Evolutionary conservation across 306 rosid genomes (phyloP).

Genomic region (Clitoria ternatea): DNA sequence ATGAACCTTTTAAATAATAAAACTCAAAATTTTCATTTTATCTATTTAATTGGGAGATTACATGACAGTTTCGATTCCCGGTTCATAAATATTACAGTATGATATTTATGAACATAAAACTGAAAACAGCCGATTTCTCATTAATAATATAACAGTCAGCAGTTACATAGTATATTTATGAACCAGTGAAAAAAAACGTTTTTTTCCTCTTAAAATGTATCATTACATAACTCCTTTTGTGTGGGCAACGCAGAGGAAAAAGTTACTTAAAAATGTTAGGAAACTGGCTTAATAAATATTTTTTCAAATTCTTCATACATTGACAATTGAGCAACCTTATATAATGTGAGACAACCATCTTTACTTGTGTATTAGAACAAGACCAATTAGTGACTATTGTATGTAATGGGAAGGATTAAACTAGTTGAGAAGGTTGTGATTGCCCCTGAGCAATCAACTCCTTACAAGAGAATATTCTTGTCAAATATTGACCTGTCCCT

Average conservation of each 20-base stretch:
- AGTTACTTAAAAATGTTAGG: not conserved
- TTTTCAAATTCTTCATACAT: not conserved
- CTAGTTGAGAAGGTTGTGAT: constrained; percentile 45
- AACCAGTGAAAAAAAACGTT: not conserved
- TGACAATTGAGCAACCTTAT: not conserved
- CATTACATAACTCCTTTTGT: not conserved
- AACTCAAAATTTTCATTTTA: too few relatives aligned
- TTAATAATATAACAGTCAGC: not conserved
- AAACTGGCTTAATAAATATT: constrained; percentile 4
- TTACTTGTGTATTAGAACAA: not conserved
- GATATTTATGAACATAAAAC: too few relatives aligned
- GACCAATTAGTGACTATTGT: not conserved
- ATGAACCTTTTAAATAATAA: too few relatives aligned
- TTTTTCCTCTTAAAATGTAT: not conserved
- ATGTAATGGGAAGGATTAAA: constrained; percentile 29
- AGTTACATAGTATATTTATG: not conserved
- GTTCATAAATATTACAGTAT: too few relatives aligned
- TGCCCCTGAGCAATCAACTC: constrained; percentile 31
- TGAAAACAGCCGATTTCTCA: not conserved
- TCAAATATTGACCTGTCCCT: constrained; percentile 55
- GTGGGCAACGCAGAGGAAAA: not conserved
- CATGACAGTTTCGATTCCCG: too few relatives aligned
- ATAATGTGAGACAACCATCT: not conserved
- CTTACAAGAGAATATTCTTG: constrained; percentile 32
- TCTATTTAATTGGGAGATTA: too few relatives aligned